Percentiles rank a stretch among this genome's conserved stretches.
Conservation (phyloP, 2,329 filamentous ascomycete species). For the Alternaria viburni region DNA sequence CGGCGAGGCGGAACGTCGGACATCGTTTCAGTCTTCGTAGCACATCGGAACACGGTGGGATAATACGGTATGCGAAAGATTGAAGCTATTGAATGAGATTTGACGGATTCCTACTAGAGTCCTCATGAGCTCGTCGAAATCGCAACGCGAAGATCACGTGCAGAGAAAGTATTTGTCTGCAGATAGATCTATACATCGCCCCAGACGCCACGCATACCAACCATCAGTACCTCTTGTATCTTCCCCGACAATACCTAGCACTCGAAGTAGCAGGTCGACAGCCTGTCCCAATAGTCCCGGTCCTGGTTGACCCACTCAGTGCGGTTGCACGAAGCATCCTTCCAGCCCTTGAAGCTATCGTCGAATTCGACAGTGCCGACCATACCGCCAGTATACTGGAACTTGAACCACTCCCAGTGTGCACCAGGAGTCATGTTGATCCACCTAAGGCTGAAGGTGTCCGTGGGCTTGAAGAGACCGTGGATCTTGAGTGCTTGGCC, state of each 20-base stretch:
- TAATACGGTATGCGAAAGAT: fast-evolving
- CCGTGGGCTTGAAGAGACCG: not conserved
- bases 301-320: not conserved
- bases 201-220: not conserved
- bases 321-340: not conserved
- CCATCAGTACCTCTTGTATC: not conserved
- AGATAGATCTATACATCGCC: not conserved
- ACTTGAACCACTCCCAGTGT: not conserved
- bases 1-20: not conserved
- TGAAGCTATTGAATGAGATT: not conserved
- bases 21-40: not conserved
- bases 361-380: not conserved
- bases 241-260: not conserved
- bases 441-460: not conserved
- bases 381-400: not conserved
- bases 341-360: not conserved
- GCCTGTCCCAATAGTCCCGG: not conserved
- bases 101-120: not conserved
- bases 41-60: not conserved
- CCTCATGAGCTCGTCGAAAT: not conserved
- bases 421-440: not conserved
- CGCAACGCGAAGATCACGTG: not conserved
- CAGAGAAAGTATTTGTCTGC: not conserved
- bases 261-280: not conserved
- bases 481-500: not conserved